phyloP scores from a whole-genome alignment of 202 grass and related monocot genomes.

The Carex arenaria region DNA sequence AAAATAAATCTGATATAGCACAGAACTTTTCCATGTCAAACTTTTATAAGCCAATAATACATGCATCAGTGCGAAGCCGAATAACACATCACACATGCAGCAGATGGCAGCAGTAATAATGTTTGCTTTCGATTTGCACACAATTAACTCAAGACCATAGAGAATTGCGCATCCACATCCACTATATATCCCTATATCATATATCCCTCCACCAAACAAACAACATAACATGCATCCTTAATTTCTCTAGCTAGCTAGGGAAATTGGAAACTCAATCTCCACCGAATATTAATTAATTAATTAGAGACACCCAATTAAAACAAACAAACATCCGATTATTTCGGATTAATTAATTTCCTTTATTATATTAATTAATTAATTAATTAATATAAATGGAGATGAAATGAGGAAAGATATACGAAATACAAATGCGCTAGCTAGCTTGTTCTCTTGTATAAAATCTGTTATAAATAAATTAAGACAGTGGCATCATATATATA shows the following conservation, averaged over 20 bases:
- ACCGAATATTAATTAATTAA: background rate
- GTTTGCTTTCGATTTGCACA: too few relatives aligned
- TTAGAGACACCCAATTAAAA: too few relatives aligned
- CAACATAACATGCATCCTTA: too few relatives aligned
- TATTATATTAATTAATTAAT: too few relatives aligned
- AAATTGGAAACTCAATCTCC: background rate
- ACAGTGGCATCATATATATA: background rate
- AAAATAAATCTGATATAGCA: too few relatives aligned
- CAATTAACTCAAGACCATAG: background rate
- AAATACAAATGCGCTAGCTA: background rate
- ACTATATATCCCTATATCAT: too few relatives aligned
- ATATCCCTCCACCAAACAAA: background rate
- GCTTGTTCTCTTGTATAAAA: background rate
- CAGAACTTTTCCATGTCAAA: too few relatives aligned
- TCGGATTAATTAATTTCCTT: background rate
- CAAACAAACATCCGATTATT: background rate
- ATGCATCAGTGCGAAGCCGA: too few relatives aligned
- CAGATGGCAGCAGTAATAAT: too few relatives aligned
- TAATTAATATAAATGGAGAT: background rate
- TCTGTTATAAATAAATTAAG: conserved; percentile 10
- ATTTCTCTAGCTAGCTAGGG: background rate
- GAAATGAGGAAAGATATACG: background rate
- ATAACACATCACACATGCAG: too few relatives aligned
- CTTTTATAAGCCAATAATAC: too few relatives aligned
- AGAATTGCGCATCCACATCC: background rate